A percentile compares a stretch with the other conserved stretches of the same genome.
phyloP scores from a whole-genome alignment of 2,329 filamentous ascomycete species.

The Penicillium sp. region DNA sequence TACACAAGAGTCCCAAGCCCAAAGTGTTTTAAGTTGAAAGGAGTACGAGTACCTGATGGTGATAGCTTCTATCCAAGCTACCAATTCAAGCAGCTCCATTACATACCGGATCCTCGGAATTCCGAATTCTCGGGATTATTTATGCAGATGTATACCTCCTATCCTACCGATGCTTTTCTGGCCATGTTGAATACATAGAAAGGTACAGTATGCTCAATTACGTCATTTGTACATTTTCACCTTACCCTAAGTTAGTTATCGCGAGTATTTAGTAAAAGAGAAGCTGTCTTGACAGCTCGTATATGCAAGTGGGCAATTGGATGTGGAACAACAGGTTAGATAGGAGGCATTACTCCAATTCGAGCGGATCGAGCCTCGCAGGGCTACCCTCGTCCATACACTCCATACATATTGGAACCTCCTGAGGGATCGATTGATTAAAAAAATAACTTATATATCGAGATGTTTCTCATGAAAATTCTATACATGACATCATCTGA shows the following conservation, averaged over 20 bases:
- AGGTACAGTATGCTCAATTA: not conserved
- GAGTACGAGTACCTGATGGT: not conserved
- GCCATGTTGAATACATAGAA: not conserved
- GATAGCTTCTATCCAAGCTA: not conserved
- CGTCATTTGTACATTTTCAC: not conserved
- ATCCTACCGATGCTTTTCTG: not conserved
- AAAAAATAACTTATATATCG: not conserved
- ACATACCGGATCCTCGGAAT: not conserved
- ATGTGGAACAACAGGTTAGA: too few relatives aligned
- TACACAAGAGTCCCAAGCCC: too few relatives aligned
- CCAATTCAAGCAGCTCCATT: too few relatives aligned
- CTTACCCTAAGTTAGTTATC: not conserved
- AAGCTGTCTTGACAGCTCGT: not conserved
- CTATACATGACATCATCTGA: slow-evolving; percentile 3
- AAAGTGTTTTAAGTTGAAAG: too few relatives aligned
- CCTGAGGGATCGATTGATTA: not conserved
- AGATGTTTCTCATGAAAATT: not conserved
- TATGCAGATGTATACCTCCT: not conserved
- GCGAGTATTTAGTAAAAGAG: not conserved
- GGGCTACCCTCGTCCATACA: not conserved
- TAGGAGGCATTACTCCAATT: too few relatives aligned
- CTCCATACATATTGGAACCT: not conserved
- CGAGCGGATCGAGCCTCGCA: too few relatives aligned
- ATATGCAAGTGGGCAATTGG: too few relatives aligned
- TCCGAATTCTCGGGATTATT: not conserved